Evolutionary conservation across 441 rosid species (phyloP).

Genomic region (Croton laevigatus): DNA sequence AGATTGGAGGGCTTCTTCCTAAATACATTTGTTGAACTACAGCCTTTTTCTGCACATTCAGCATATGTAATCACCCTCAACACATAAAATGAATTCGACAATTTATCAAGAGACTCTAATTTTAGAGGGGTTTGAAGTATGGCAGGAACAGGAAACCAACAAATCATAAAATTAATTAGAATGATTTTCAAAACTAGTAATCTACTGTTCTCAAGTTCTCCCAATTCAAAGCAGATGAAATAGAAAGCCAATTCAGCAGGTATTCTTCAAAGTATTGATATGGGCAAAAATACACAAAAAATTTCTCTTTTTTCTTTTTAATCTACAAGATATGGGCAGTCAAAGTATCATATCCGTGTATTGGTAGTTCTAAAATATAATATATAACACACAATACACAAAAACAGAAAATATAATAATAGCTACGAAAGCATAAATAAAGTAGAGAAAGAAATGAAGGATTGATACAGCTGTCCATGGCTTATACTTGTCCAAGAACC

Average conservation of each 20-base stretch:
- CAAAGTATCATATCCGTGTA: not conserved
- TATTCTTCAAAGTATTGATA: not conserved
- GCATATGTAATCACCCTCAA: conserved; percentile 13
- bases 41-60: conserved; percentile 51
- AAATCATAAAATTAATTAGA: not conserved
- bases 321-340: not conserved
- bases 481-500: conserved; percentile 93
- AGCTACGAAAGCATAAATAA: not conserved
- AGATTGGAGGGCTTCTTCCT: conserved; percentile 87
- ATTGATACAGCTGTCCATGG: conserved; percentile 86
- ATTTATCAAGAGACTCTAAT: not conserved
- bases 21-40: conserved; percentile 70
- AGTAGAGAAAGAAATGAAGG: conserved; percentile 5
- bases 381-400: not conserved
- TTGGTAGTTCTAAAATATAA: not conserved
- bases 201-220: not conserved
- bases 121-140: not conserved
- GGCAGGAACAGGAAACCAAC: not conserved
- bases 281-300: not conserved
- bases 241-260: not conserved
- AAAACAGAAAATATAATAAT: not conserved
- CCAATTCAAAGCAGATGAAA: not conserved
- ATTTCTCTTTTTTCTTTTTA: not conserved
- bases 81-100: not conserved
- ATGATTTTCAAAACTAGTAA: not conserved